A percentile compares a stretch with the other conserved stretches of the same genome.
Conservation (phyloP, 306 rosid species). For the Lupinus albus region DNA sequence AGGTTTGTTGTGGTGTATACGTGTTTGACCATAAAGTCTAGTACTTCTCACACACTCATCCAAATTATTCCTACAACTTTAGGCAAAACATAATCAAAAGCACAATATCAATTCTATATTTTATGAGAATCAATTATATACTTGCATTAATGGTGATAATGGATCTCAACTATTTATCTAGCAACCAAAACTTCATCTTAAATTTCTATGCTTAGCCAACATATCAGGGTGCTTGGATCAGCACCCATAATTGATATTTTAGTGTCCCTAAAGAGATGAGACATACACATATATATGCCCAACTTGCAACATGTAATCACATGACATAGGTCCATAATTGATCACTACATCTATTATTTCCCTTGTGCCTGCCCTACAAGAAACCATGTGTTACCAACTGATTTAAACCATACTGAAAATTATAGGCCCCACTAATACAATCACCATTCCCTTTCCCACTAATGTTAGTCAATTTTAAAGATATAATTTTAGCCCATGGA, state of each 20-base stretch:
- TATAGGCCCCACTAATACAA: slow-evolving; percentile 41
- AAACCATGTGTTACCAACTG: slow-evolving; percentile 82
- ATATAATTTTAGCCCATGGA: slow-evolving; percentile 42
- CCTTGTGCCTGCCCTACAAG: slow-evolving; percentile 50
- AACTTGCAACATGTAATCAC: slow-evolving; percentile 64
- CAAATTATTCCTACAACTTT: too few species aligned
- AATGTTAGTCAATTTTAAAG: slow-evolving; percentile 27
- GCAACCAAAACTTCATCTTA: neutral
- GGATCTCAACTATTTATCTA: too few species aligned
- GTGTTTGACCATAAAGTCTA: neutral
- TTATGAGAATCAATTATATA: neutral
- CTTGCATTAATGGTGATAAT: too few species aligned
- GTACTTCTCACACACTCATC: neutral
- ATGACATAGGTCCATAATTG: slow-evolving; percentile 64
- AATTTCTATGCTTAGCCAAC: neutral
- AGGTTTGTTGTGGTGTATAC: slow-evolving; percentile 3
- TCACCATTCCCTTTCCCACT: slow-evolving; percentile 19
- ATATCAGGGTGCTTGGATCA: neutral
- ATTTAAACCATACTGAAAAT: slow-evolving; percentile 45
- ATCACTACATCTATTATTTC: slow-evolving; percentile 38
- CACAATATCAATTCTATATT: neutral
- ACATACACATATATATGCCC: slow-evolving; percentile 42
- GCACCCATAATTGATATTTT: neutral
- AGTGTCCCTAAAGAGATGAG: slow-evolving; percentile 30
- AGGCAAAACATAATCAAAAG: slow-evolving; percentile 10